A percentile compares a stretch with the other conserved stretches of the same genome.
Conservation (phyloP, 306 rosid species). For the Cucurbita argyrosperma region DNA sequence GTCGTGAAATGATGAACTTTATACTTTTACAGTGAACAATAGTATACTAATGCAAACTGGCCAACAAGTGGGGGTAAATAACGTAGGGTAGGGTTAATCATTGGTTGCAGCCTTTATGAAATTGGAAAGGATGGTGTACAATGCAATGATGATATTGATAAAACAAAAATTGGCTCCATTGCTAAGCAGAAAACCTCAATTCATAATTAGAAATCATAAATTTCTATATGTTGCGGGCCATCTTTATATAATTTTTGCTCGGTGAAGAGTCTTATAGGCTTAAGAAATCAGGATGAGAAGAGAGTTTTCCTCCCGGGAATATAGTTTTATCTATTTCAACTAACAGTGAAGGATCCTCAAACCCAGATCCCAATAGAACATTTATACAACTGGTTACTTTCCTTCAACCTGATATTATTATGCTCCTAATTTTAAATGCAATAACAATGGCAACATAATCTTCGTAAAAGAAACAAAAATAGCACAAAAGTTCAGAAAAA, state of each 20-base stretch:
- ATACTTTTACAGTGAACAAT: background rate
- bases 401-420: background rate
- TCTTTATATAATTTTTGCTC: background rate
- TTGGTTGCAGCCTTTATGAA: background rate
- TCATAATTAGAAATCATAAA: background rate
- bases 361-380: background rate
- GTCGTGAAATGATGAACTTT: background rate
- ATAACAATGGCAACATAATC: conserved; percentile 4
- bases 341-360: background rate
- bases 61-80: background rate
- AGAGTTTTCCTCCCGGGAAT: background rate
- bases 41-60: background rate
- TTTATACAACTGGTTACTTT: background rate
- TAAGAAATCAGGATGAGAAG: background rate
- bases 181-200: background rate
- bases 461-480: background rate
- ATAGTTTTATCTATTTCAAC: background rate
- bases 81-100: background rate
- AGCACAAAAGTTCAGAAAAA: background rate
- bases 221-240: background rate
- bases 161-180: background rate
- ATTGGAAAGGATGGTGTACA: background rate
- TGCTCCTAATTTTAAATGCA: background rate
- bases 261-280: background rate
- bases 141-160: background rate